Base-by-base conservation (phyloP, 2,329 filamentous ascomycete genomes). In the Penicillium sp. region DNA sequence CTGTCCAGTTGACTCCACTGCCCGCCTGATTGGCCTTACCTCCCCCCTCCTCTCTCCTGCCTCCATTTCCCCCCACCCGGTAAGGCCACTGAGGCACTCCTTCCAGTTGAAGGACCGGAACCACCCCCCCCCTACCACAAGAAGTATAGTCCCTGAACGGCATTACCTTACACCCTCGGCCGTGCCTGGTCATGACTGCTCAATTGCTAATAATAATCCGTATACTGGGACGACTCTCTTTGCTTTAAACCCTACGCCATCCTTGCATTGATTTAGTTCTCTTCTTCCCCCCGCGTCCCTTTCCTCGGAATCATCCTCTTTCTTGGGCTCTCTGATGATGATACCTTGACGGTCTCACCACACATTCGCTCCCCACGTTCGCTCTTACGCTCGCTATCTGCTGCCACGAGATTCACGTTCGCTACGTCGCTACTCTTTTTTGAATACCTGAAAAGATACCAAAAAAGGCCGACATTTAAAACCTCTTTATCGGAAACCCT, bases 371-470 rank as follows among this genome's bases (percentile, higher is more conserved):
- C 62, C 60, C 54, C 58, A 64, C 66, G 60, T 61, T 68, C 65
- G 65, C 65, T 62, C 54, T 57, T 58, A 66, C 63, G 61, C 61
- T 67, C 64, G 64, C 65, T 66, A 64, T 53, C 55, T 59, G 56
- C 64, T 61, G 58, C 59, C 59, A 63, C 62, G 59, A 63, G 60
- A 64, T 64, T 57, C 58, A 69, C 67, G 60, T 63, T 69, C 67
- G 67, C 67, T 69, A 69, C 65, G 60, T 58, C 60, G 38, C 25
- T 58, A 41, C 40, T 44, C 12, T 24, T 41, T 47, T 27, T 47
- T 27, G 13, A 5, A 12, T 12, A 50, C 51, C 55, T 59, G 41
- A 43, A 27, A 35, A 35, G 32, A 43, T 43, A 55, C 45, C 39
- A 52, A 42, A 42, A 28, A 45, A 45, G n/a, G 13, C 34, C 38